Evolutionary conservation across 345 rosid species (phyloP).

Genomic region (Populus simonii): DNA sequence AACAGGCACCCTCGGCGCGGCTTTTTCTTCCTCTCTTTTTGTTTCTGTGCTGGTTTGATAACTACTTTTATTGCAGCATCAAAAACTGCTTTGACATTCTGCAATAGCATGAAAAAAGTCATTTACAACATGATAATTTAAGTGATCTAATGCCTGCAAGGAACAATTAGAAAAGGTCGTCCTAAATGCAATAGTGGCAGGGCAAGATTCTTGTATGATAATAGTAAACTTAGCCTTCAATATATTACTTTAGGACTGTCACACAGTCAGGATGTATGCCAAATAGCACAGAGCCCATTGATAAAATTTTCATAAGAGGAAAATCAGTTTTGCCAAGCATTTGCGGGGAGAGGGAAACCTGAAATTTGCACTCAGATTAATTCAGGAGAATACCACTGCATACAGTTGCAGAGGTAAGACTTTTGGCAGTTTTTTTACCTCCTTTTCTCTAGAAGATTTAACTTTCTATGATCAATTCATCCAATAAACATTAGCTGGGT

Average conservation of each 20-base stretch:
- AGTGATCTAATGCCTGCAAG: not conserved
- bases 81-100: constrained; percentile 96
- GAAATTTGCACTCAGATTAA: not conserved
- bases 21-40: constrained; percentile 74
- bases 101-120: constrained; percentile 20
- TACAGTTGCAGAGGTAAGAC: not conserved
- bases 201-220: not conserved
- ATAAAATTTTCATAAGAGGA: constrained; percentile 5
- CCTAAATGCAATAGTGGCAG: not conserved
- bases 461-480: not conserved
- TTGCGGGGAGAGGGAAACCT: not conserved
- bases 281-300: not conserved
- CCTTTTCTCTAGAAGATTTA: not conserved
- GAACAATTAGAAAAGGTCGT: not conserved
- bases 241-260: not conserved
- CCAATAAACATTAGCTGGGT: not conserved
- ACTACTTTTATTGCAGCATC: constrained; percentile 95
- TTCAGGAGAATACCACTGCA: not conserved
- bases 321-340: constrained; percentile 8
- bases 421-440: not conserved
- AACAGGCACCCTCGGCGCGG: constrained; percentile 59
- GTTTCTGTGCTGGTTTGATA: constrained; percentile 72
- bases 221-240: not conserved
- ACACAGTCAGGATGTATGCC: not conserved
- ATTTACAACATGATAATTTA: not conserved